Conservation (phyloP, 495 filamentous ascomycete genomes). For the Cairneyella variabilis region DNA sequence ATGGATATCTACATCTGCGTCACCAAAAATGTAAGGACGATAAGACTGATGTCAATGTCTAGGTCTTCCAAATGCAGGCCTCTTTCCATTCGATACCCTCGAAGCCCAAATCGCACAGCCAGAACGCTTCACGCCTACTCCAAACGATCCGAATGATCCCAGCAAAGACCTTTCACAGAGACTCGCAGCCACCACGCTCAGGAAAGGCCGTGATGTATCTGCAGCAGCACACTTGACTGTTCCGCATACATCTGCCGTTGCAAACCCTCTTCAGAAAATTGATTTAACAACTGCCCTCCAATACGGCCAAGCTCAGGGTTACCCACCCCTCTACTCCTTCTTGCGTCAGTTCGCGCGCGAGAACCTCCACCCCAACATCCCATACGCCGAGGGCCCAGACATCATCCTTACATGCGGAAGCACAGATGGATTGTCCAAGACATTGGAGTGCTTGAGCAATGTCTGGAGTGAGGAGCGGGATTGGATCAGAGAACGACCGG, state of each 20-base stretch:
- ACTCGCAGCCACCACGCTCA: slow-evolving; percentile 16
- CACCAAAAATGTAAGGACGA: too few relatives aligned
- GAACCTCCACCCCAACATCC: slow-evolving; percentile 73
- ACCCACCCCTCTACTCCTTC: slow-evolving; percentile 70
- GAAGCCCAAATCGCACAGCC: slow-evolving; percentile 75
- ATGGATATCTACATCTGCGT: background rate
- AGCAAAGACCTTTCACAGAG: slow-evolving; percentile 14
- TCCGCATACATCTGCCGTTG: slow-evolving; percentile 57
- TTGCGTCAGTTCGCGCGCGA: slow-evolving; percentile 72
- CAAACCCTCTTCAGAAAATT: slow-evolving; percentile 59
- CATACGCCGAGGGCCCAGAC: slow-evolving; percentile 72
- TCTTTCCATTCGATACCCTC: slow-evolving; percentile 89
- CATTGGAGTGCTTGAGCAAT: slow-evolving; percentile 66
- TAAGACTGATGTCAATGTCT: slow-evolving; percentile 3
- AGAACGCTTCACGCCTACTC: slow-evolving; percentile 65
- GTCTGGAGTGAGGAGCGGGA: slow-evolving; percentile 67
- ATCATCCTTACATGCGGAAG: slow-evolving; percentile 72
- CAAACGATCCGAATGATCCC: slow-evolving; percentile 47
- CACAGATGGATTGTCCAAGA: slow-evolving; percentile 82
- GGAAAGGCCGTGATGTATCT: slow-evolving; percentile 9
- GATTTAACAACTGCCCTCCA: slow-evolving; percentile 81
- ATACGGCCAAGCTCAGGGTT: slow-evolving; percentile 76
- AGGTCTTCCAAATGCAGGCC: slow-evolving; percentile 75
- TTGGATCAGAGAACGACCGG: slow-evolving; percentile 62
- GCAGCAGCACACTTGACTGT: slow-evolving; percentile 56